Base-by-base conservation (phyloP, 306 rosid species). In the Adenanthera pavonina region DNA sequence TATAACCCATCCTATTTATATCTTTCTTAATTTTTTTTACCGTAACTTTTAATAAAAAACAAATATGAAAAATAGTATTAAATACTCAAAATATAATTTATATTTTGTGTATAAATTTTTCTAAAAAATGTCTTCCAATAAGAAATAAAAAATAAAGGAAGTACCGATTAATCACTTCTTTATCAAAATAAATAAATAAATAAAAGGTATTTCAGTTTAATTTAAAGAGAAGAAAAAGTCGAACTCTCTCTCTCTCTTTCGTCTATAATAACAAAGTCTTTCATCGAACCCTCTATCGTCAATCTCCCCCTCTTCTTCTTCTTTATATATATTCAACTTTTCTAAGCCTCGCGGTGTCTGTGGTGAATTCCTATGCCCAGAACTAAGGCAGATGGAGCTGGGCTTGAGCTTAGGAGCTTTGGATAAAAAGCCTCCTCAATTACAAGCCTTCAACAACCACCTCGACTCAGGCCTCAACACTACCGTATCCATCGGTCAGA, bases 331-430 rank as follows among this genome's bases (percentile, higher is more conserved):
- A 8, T 56, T 30, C 80, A 30, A 51, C 54, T 17, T 74, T 38
- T 66, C 14, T 40, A 25, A 53, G 2, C 44, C 40, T 78, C 12
- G 48, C 0, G 57, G 8, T 57, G 0, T 66, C 4, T 57, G 64
- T 3, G 38, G 34, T 66, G 25, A 66, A 65, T 19, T 19, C 68
- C 48, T 80, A 86, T 70, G 73, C 52, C n/a, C 66, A 11, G 9
- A 52, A 69, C 64, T 69, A 54, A 71, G 76, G n/a, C 78, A 36
- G 60, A 92, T 95, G 99, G 98, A 96, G 84, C 86, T 96, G 48
- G 99, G 89, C 72, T 85, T 96, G 44, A 93, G 94, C 77, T 85
- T 96, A 35, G 99, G 99, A 25, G 97, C 94, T 74, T 80, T 97
- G 10, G 89, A 85, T 72, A 41, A 61, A 61, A 33, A 61, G 68